phyloP scores from a whole-genome alignment of 805 yeast species.

The Kodamaea hsintzibuensis region DNA sequence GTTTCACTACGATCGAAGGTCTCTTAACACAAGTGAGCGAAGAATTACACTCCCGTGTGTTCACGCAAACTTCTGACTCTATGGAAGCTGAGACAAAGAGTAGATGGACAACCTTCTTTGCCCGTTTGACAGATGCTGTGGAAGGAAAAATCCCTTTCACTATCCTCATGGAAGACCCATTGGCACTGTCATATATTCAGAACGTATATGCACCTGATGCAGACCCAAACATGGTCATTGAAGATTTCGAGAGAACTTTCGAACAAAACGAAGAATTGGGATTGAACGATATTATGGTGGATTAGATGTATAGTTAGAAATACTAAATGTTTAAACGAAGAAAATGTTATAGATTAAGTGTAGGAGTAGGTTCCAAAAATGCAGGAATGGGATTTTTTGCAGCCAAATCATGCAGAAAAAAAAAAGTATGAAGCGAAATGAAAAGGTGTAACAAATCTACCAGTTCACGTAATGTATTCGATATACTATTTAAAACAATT shows the following conservation, averaged over 20 bases:
- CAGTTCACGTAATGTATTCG: too few species aligned
- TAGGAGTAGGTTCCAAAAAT: neutral
- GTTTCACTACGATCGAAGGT: constrained; percentile 97
- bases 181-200: constrained; percentile 93
- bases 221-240: constrained; percentile 93
- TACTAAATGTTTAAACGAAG: constrained; percentile 4
- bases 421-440: too few species aligned
- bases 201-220: constrained; percentile 98
- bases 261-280: constrained; percentile 94
- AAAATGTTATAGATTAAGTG: neutral
- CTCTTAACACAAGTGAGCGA: constrained; percentile 84
- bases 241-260: constrained; percentile 84
- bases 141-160: constrained; percentile 84
- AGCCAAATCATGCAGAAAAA: too few species aligned
- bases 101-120: constrained; percentile 85
- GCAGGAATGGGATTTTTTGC: too few species aligned
- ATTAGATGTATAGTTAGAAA: constrained; percentile 7
- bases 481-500: neutral
- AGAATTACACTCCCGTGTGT: constrained; percentile 83
- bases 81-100: constrained; percentile 76
- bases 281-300: constrained; percentile 53
- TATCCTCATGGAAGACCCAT: constrained; percentile 87
- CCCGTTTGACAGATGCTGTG: constrained; percentile 70
- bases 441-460: too few species aligned
- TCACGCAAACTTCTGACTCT: constrained; percentile 83